A percentile compares a stretch with the other conserved stretches of the same genome.
Conservation (phyloP, 2,329 filamentous ascomycete genomes). For the Chaetomium sp. region DNA sequence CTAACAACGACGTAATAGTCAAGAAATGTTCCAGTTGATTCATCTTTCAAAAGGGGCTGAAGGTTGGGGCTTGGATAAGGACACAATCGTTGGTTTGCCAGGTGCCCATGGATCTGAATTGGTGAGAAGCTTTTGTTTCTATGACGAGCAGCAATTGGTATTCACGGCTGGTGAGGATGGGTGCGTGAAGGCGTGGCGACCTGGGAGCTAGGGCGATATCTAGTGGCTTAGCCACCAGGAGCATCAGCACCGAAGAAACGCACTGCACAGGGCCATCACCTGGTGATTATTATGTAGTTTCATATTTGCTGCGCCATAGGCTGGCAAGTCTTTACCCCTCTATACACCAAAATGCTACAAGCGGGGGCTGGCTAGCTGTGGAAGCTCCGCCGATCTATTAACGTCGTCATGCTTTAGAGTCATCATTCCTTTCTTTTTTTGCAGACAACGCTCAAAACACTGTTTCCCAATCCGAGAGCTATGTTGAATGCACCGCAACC, state of each 20-base stretch:
- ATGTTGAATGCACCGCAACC: constrained; percentile 4
- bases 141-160: constrained; percentile 52
- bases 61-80: constrained; percentile 49
- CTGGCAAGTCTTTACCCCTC: neutral
- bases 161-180: constrained; percentile 56
- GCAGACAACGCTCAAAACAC: constrained; percentile 5
- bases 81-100: constrained; percentile 51
- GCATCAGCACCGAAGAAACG: neutral
- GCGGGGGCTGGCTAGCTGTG: constrained; percentile 12
- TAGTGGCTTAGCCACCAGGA: neutral
- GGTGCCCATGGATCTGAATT: constrained; percentile 60
- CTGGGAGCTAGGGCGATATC: constrained; percentile 18
- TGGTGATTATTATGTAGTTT: neutral
- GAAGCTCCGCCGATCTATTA: constrained; percentile 12
- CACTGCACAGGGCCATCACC: neutral
- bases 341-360: constrained; percentile 13
- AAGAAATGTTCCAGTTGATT: constrained; percentile 53
- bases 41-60: constrained; percentile 47
- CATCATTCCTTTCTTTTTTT: constrained; percentile 6
- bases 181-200: constrained; percentile 51
- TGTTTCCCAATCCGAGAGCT: neutral
- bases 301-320: neutral
- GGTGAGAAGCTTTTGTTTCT: constrained; percentile 57
- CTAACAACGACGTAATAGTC: constrained; percentile 30
- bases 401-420: constrained; percentile 14